These are phyloP conservation scores for Trichoderma afroharzianum DNA, from an alignment of 2,329 filamentous ascomycete genomes.

Conservation along the genomic window DNA sequence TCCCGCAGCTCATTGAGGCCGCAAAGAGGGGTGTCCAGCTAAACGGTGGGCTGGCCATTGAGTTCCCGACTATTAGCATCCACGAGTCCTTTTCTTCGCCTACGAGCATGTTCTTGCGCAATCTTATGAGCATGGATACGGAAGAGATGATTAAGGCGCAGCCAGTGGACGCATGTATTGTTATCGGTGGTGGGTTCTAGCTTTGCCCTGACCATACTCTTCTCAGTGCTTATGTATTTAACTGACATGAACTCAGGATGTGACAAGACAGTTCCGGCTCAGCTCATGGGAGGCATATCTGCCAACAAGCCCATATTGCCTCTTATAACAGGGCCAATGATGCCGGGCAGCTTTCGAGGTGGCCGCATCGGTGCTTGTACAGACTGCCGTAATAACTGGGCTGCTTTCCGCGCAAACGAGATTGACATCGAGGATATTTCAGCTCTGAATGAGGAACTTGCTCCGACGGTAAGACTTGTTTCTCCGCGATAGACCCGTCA, in stretches of 20 bases:
- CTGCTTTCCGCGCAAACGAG: slow-evolving; percentile 59
- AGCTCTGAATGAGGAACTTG: slow-evolving; percentile 67
- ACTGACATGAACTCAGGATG: slow-evolving; percentile 49
- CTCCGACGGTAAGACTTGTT: slow-evolving; percentile 55
- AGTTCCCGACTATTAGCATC: slow-evolving; percentile 71
- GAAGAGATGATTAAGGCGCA: slow-evolving; percentile 75
- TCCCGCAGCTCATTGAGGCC: slow-evolving; percentile 68
- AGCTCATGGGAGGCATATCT: slow-evolving; percentile 72
- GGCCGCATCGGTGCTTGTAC: slow-evolving; percentile 68
- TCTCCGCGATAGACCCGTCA: fast-evolving
- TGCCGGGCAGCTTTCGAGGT: slow-evolving; percentile 65
- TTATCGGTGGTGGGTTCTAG: slow-evolving; percentile 58
- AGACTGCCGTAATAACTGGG: slow-evolving; percentile 73
- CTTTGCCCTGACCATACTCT: not conserved
- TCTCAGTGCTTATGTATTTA: not conserved
- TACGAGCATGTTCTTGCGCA: slow-evolving; percentile 71
- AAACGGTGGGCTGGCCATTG: slow-evolving; percentile 63
- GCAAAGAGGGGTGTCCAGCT: slow-evolving; percentile 66
- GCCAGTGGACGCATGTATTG: slow-evolving; percentile 63
- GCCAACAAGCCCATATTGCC: slow-evolving; percentile 69
- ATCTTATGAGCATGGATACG: slow-evolving; percentile 76
- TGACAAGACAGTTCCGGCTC: slow-evolving; percentile 71
- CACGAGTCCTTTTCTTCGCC: slow-evolving; percentile 67
- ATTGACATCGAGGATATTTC: slow-evolving; percentile 71
- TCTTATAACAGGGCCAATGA: slow-evolving; percentile 70